These are phyloP conservation scores for Flaveria robusta DNA, from an alignment of 129 eudicot genomes.

Conservation along the genomic window DNA sequence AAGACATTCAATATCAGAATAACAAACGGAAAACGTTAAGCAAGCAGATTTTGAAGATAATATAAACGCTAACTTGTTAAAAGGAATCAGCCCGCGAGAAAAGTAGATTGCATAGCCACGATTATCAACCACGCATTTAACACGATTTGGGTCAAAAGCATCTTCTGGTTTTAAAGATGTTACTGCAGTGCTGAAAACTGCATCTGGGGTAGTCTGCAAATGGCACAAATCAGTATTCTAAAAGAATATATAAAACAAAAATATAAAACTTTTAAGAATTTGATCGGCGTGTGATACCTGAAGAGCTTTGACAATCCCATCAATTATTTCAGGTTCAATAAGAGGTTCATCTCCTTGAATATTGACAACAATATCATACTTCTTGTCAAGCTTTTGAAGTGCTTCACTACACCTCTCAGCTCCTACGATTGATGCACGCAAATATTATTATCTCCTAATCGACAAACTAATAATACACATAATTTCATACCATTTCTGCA, in stretches of 20 bases:
- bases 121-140: slow-evolving; percentile 88
- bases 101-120: slow-evolving; percentile 90
- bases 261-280: neutral
- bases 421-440: slow-evolving; percentile 42
- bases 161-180: slow-evolving; percentile 91
- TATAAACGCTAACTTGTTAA: slow-evolving; percentile 65
- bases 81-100: slow-evolving; percentile 88
- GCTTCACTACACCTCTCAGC: slow-evolving; percentile 97
- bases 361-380: slow-evolving; percentile 89
- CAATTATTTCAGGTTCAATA: slow-evolving; percentile 94
- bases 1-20: neutral
- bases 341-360: slow-evolving; percentile 99
- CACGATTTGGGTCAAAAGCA: slow-evolving; percentile 95
- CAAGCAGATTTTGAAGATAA: neutral
- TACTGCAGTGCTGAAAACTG: slow-evolving; percentile 95
- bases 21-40: neutral
- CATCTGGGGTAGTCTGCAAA: slow-evolving; percentile 83
- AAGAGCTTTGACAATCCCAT: slow-evolving; percentile 90
- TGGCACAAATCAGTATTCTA: neutral
- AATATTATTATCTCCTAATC: neutral
- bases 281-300: slow-evolving; percentile 51
- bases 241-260: neutral
- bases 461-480: neutral
- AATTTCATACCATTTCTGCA: slow-evolving; percentile 71
- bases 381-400: slow-evolving; percentile 69